Conservation (phyloP, 2,329 filamentous ascomycete species). For the Xylaria sp. region DNA sequence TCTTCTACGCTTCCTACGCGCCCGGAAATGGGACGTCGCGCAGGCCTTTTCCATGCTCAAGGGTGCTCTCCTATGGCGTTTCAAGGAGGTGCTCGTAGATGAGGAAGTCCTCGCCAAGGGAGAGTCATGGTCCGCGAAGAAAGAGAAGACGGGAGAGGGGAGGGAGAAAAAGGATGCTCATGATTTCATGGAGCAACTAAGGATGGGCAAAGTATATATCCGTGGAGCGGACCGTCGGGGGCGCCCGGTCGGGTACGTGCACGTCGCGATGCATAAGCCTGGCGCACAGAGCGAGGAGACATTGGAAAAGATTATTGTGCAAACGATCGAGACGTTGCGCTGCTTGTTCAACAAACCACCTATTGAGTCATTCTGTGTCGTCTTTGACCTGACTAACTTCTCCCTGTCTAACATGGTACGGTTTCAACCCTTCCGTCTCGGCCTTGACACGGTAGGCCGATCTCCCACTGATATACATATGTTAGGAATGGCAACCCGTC, state of each 20-base stretch:
- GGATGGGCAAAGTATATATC: slow-evolving; percentile 89
- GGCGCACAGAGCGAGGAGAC: slow-evolving; percentile 82
- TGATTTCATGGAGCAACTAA: slow-evolving; percentile 83
- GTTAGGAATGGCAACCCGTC: slow-evolving; percentile 86
- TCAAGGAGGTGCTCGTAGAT: slow-evolving; percentile 85
- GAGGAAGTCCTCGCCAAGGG: slow-evolving; percentile 82
- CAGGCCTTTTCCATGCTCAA: slow-evolving; percentile 91
- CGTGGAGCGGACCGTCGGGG: slow-evolving; percentile 85
- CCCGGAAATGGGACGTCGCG: slow-evolving; percentile 91
- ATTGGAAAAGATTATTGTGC: slow-evolving; percentile 87
- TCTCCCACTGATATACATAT: slow-evolving; percentile 16
- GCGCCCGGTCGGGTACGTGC: slow-evolving; percentile 86
- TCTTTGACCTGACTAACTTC: slow-evolving; percentile 95
- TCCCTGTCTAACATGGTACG: slow-evolving; percentile 89
- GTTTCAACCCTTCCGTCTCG: no score
- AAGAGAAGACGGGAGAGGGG: slow-evolving; percentile 57
- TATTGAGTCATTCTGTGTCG: slow-evolving; percentile 86
- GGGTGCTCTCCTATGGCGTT: slow-evolving; percentile 89
- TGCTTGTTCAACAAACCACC: slow-evolving; percentile 76
- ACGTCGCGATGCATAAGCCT: slow-evolving; percentile 80
- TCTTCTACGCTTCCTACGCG: slow-evolving; percentile 80
- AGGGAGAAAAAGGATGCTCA: slow-evolving; percentile 71
- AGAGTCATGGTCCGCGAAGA: slow-evolving; percentile 69
- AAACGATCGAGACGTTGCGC: slow-evolving; percentile 88
- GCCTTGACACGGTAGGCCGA: neutral